Evolutionary conservation across 768 basidiomycete genomes (phyloP), one percentile per base, ranked within the genome.

Genomic region (Lepiota brunneoincarnata): DNA sequence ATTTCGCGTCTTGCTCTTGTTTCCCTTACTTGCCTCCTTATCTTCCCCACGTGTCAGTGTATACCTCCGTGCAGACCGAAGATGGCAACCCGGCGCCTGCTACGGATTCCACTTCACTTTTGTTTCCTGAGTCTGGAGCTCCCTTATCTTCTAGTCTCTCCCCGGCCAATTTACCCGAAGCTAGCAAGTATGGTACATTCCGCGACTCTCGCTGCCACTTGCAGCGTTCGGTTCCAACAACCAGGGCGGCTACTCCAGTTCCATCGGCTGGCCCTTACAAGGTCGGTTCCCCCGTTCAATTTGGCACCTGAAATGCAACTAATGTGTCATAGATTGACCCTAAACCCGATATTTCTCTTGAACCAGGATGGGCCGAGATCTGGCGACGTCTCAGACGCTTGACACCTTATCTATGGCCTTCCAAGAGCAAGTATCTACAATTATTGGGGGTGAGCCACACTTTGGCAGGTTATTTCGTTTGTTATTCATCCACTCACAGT

Each of bases 381-480:
- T 77, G 79, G 69, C 72, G 66, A 14, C 83, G 92, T 40, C 71
- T 95, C 54, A 72, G 74, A 44, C 81, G 80, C 43, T 75, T 96
- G 38, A 68, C 78, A 12, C 93, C 93, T 1, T 89, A 89, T 70
- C 81, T 96, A 7, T 96, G 93, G 92, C 93, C 93, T 4, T 76
- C 77, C 31, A 87, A 83, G 58, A 80, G 74, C 57, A 64, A 66
- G 28, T 76, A 76, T 54, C 75, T 96, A 3, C 92, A 94, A 67
- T 63, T 86, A 38, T 69, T 89, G 51, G 89, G 87, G 4, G 80
- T 87, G 64, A 60, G 79, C 74, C 6, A 54, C 55, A 18, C 35
- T 44, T 51, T 57, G 23, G 12, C 50, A 7, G 9, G 17, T 3
- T 48, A 21, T 26, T 31, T 35, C 11, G 55, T 41, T n/a, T 47